These are phyloP conservation scores for Annulohypoxylon bovei DNA, from an alignment of 495 filamentous ascomycete genomes.

Conservation along the genomic window DNA sequence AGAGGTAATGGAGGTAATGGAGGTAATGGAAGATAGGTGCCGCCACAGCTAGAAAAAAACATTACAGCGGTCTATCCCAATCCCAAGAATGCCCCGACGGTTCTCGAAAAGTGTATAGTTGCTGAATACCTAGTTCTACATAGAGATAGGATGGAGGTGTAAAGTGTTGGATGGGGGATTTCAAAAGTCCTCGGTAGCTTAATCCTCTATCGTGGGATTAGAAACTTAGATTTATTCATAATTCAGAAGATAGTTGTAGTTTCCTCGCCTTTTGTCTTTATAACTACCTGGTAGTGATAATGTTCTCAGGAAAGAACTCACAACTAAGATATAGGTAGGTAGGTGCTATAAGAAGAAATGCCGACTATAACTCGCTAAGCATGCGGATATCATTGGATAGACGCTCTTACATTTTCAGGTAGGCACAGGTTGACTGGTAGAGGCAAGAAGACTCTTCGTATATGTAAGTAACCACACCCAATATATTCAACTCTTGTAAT, in stretches of 20 bases:
- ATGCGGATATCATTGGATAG: too few species aligned
- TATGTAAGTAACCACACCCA: slow-evolving; percentile 4
- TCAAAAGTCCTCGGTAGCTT: neutral
- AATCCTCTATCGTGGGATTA: neutral
- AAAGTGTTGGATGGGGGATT: neutral
- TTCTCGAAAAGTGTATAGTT: neutral
- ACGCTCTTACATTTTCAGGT: too few species aligned
- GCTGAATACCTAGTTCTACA: neutral
- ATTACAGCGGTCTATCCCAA: neutral
- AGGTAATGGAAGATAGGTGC: neutral
- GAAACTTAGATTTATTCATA: neutral
- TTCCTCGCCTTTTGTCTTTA: neutral
- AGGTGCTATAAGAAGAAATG: slow-evolving; percentile 4
- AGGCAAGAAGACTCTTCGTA: neutral
- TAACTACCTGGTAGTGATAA: too few species aligned
- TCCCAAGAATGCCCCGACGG: neutral
- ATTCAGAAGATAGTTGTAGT: neutral
- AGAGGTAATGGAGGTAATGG: too few species aligned
- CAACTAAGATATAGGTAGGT: neutral
- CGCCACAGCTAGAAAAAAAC: neutral
- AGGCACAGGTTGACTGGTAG: neutral
- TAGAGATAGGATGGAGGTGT: slow-evolving; percentile 6
- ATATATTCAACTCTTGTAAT: slow-evolving; percentile 8
- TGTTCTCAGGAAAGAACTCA: neutral
- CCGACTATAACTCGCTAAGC: neutral